Base-by-base conservation (phyloP, 192 early-diverging fungal species). In the Coemansia sp. region DNA sequence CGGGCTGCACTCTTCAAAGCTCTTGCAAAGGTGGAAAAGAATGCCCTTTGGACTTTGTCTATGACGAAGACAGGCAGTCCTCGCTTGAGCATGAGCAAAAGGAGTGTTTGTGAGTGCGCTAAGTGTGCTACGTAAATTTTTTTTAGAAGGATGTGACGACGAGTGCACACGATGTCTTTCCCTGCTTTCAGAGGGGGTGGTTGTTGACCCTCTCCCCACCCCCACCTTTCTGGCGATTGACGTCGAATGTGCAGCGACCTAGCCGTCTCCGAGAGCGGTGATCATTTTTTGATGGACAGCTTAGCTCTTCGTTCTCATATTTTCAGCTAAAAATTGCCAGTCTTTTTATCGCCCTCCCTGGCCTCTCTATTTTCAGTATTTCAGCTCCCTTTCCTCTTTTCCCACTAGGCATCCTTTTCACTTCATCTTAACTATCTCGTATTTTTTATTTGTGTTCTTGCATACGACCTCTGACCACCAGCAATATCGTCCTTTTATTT, bases 301-400 rank as follows among this genome's bases (percentile, higher is more conserved):
- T 11, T 27, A 22, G 22, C 9, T 22, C 51, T 20, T 24, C 2
- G 51, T 24, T 43, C 42, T 63, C 34, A 18, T 63, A 43, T 43
- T 64, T 27, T 20, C 63, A 75, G 49, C 51, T 68, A 76, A 65
- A 63, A 64, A 41, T 24, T 24, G 24, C 24, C 24, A 24, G 24
- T 20, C 11, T 46, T 15, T 22, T 36, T 69, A 43, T 38, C 18
- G 13, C 16, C 46, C 46, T 49, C 3, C 46, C 16, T 7, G 7
- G 13, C n/a, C 49, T 18, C 51, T 62, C 43, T 24, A 24, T 24
- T 61, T 40, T 57, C 24, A 9, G 38, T 62, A 34, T 9, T 51
- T 18, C 63, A 57, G 16, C 46, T 51, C 40, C 31, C 52, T 68
- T 33, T 67, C 70, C 24, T 24, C 24, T 24, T 24, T 66, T 65